Base-by-base conservation (phyloP, 208 protist species). In the Leishmania arabica region DNA sequence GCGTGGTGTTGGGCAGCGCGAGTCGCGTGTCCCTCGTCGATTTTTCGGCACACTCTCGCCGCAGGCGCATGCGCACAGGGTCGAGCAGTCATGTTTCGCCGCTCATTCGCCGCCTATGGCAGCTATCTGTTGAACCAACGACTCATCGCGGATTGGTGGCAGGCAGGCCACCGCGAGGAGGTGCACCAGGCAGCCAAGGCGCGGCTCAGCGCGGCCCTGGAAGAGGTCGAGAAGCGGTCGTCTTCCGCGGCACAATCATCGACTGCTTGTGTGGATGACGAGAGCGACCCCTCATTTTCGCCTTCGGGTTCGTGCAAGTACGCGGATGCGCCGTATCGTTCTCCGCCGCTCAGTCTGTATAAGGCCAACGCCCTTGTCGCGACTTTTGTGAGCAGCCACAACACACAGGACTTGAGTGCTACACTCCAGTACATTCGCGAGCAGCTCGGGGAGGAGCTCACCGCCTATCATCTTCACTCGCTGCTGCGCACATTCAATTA, bases 401-500 rank as follows among this genome's bases (percentile, higher is more conserved):
- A 97, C 78, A 85, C 82, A 3, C 91, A 90, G 66, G 90, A 94
- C 68, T 70, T 96, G 37, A 93, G 91, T 72, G 80, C 84, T 13
- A 74, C 88, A 11, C 76, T 96, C 45, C 92, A 95, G 85, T 94
- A 96, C 83, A 90, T 96, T 21, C 91, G 93, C 49, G 92, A 96
- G 82, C 89, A 79, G 17, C 83, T 98, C 9, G 79, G 81, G 24
- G 83, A 94, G 84, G 83, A 88, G 40, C 84, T 98, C 73, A 75
- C 80, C 15, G 79, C 83, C 24, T 91, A 86, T 60, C 93, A 98
- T 85, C 95, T 95, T 84, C 89, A 96, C 84, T 79, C 92, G 7
- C 83, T 98, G 40, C 87, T 98, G 64, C 95, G 95, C 56, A 86
- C 90, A 47, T 96, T 98, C 74, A 95, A 87, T 86, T 90, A 94